Evolutionary conservation across 805 yeast species (phyloP), one percentile per base, ranked within the genome.

Genomic region (Komagataella mondaviorum): DNA sequence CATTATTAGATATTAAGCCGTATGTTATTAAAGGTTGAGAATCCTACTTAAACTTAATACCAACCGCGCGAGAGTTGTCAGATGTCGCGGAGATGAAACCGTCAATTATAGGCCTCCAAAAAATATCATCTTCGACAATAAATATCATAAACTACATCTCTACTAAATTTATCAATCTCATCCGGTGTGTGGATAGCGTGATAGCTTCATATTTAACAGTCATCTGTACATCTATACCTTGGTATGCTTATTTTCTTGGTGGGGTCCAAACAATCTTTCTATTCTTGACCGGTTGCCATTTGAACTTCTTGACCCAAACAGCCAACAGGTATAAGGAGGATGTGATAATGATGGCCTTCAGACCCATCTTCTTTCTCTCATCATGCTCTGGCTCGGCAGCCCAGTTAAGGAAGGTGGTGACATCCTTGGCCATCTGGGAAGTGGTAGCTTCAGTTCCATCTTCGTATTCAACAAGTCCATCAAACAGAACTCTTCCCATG

Each of bases 341-440:
- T 55, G 84, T 67, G 57, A 89, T 77, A 62, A 90, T 75, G 59
- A 93, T 65, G 51, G 96, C 96, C 78, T 93, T 93, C 70, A 88
- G 75, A 75, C 99, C 99, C 71, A 85, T 77, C 75, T 85, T 88
- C 83, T 93, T 93, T 77, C 99, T 86, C 68, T 89, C 96, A 64
- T 93, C 99, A 63, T 86, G 96, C 76, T 93, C 99, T 56, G 99
- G 99, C 75, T 89, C 96, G 54, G 96, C 75, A 58, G 96, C 88
- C 99, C 99, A 93, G 80, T 90, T 86, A 70, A 93, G 82, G 85
- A 93, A 93, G 51, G 88, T 82, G 56, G 88, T 74, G 53, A 93
- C 99, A 71, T 93, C 99, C 79, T 93, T 93, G 60, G 99, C 99
- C 98, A 91, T 90, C 77, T 93, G 99, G 53, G 98, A 84, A 57